These are phyloP conservation scores for Fusarium incarnatum DNA, from an alignment of 2,329 filamentous ascomycete species.

Conservation along the genomic window DNA sequence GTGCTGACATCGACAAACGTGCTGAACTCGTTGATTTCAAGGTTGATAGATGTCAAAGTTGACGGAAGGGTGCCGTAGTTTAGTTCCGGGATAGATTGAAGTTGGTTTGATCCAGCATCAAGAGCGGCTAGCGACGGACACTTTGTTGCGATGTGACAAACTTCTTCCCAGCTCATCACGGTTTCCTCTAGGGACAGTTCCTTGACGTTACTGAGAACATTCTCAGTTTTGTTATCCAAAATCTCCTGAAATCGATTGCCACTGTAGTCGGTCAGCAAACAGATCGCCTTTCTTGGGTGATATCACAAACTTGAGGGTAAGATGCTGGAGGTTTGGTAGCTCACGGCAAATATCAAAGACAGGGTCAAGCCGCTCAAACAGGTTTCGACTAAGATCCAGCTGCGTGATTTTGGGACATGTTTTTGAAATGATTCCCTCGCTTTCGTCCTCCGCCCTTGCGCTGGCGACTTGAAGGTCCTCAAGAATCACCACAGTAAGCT, in stretches of 20 bases:
- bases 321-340: constrained; percentile 71
- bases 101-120: constrained; percentile 67
- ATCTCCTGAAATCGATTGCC: constrained; percentile 75
- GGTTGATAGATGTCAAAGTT: constrained; percentile 70
- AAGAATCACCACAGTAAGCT: constrained; percentile 83
- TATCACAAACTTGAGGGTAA: constrained; percentile 77
- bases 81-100: constrained; percentile 62
- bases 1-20: constrained; percentile 67
- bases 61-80: constrained; percentile 56
- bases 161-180: constrained; percentile 73
- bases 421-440: constrained; percentile 55
- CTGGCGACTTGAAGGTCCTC: constrained; percentile 76
- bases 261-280: constrained; percentile 57
- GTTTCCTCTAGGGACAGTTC: constrained; percentile 76
- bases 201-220: constrained; percentile 62
- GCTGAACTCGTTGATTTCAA: constrained; percentile 79
- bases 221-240: constrained; percentile 50
- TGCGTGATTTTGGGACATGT: constrained; percentile 77
- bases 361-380: constrained; percentile 76
- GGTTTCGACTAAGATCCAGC: constrained; percentile 86
- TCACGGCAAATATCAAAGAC: constrained; percentile 78
- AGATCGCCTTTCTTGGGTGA: neutral
- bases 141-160: constrained; percentile 63
- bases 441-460: constrained; percentile 49
- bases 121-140: constrained; percentile 67